Base-by-base conservation (phyloP, 2,329 filamentous ascomycete genomes). In the Beauveria sp. region DNA sequence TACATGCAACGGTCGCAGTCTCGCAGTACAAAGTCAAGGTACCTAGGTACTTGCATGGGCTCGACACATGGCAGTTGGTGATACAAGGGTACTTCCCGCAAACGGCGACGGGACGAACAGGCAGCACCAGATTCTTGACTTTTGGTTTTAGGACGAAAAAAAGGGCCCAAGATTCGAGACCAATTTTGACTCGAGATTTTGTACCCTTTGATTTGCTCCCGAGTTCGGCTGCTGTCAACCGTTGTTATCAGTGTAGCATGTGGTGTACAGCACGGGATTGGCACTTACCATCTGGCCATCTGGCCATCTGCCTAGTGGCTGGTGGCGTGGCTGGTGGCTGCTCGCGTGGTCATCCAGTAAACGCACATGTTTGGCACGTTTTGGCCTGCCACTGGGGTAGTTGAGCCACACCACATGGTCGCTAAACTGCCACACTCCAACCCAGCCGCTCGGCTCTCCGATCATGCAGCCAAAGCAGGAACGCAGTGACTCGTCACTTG, bases 301-400 rank as follows among this genome's bases (percentile, higher is more conserved):
- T 28, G 28, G 28, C 28, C 30, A 30, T 30, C 30, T 18, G 26
- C 18, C 24, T 54, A 40, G 20, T 26, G 20, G 14, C 16, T 41
- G n/a, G 14, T 30, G 47, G 5, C 51, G 28, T 57, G 44, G 43
- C 20, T 47, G 46, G 22, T 34, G 30, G 30, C 40, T 52, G 56
- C 56, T 59, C 56, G 56, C 56, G 56, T 59, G 56, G 56, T 40
- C 56, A 20, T 8, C n/a, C 14, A 34, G 30, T 34, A 34, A 34
- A 12, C 37, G 56, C 56, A 51, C 56, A 43, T 52, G 56, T 59
- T 52, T 52, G 47, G 56, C 56, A 59, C 56, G 56, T 59, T 59
- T 59, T 57, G 8, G n/a, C n/a, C 24, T 24, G 26, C 18, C 41
- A 34, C 30, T 34, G 30, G 30, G 4, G 30, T 34, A 18, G 51